These are phyloP conservation scores for Saccharomycopsis schoenii DNA, from an alignment of 805 yeast species.

Conservation along the genomic window DNA sequence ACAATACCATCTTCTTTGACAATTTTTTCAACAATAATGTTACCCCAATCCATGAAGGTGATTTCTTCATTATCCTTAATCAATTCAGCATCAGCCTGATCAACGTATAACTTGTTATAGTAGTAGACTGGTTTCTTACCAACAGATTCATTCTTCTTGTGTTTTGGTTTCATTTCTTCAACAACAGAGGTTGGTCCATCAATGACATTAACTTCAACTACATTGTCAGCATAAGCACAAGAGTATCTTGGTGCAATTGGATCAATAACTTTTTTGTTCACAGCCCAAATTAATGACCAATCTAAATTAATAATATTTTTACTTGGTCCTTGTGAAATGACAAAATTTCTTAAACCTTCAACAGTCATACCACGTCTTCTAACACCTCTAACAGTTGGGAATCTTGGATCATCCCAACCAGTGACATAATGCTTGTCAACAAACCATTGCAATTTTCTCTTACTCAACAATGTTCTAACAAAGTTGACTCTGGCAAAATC, in stretches of 20 bases:
- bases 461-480: conserved; percentile 87
- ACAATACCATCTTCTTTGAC: conserved; percentile 46
- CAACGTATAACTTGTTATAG: conserved; percentile 57
- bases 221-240: conserved; percentile 56
- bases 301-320: conserved; percentile 93
- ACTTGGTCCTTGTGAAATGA: conserved; percentile 95
- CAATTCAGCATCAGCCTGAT: conserved; percentile 78
- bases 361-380: conserved; percentile 99
- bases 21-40: conserved; percentile 67
- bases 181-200: conserved; percentile 58
- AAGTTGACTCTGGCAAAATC: conserved; percentile 97
- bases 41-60: conserved; percentile 99
- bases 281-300: conserved; percentile 97
- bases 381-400: conserved; percentile 99
- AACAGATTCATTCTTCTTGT: conserved; percentile 88
- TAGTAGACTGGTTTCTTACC: conserved; percentile 75
- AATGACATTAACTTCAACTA: conserved; percentile 57
- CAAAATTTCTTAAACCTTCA: conserved; percentile 91
- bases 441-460: conserved; percentile 98
- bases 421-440: conserved; percentile 82
- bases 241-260: conserved; percentile 95
- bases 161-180: conserved; percentile 75
- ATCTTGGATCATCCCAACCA: conserved; percentile 99
- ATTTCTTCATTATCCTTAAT: conserved; percentile 71
- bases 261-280: conserved; percentile 93